These are phyloP conservation scores for Crithidia acanthocephali DNA, from an alignment of 208 protist genomes.

Conservation along the genomic window DNA sequence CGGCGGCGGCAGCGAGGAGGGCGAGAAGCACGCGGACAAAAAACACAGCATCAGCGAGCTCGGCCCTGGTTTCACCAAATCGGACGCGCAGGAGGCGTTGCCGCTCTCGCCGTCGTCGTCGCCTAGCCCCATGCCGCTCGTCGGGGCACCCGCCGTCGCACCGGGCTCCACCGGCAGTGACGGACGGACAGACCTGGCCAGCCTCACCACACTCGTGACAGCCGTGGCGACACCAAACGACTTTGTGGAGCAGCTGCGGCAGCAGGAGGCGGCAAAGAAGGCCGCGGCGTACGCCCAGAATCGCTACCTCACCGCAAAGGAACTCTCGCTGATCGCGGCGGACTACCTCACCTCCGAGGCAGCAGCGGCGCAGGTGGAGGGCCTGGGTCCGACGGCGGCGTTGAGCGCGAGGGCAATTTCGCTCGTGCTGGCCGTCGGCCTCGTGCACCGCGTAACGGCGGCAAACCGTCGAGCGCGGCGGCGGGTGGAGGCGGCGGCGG, in stretches of 20 bases:
- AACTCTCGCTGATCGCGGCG: constrained; percentile 21
- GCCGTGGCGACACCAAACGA: constrained; percentile 24
- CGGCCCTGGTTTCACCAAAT: constrained; percentile 3
- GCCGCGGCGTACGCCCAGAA: constrained; percentile 19
- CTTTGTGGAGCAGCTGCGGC: constrained; percentile 28
- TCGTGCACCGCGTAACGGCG: constrained; percentile 27
- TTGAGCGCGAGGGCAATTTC: constrained; percentile 15
- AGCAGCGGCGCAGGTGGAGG: constrained; percentile 17
- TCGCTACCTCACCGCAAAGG: constrained; percentile 23
- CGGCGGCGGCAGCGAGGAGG: neutral
- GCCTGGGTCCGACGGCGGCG: constrained; percentile 4
- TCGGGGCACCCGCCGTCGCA: constrained; percentile 12
- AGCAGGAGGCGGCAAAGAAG: constrained; percentile 25
- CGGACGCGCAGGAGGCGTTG: constrained; percentile 21
- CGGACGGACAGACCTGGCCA: constrained; percentile 12
- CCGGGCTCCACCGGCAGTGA: neutral
- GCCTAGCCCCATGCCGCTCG: constrained; percentile 5
- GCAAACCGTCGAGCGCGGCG: constrained; percentile 21
- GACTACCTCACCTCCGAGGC: constrained; percentile 20
- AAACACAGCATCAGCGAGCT: constrained; percentile 19
- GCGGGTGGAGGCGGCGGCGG: constrained; percentile 12
- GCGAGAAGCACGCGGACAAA: constrained; percentile 15
- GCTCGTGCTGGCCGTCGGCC: constrained; percentile 26
- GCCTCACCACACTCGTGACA: constrained; percentile 23
- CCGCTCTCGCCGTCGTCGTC: constrained; percentile 8